Percentiles rank a stretch among this genome's conserved stretches.
These are phyloP conservation scores for Aspergillus ellipticus DNA, from an alignment of 495 filamentous ascomycete genomes.

Conservation along the genomic window DNA sequence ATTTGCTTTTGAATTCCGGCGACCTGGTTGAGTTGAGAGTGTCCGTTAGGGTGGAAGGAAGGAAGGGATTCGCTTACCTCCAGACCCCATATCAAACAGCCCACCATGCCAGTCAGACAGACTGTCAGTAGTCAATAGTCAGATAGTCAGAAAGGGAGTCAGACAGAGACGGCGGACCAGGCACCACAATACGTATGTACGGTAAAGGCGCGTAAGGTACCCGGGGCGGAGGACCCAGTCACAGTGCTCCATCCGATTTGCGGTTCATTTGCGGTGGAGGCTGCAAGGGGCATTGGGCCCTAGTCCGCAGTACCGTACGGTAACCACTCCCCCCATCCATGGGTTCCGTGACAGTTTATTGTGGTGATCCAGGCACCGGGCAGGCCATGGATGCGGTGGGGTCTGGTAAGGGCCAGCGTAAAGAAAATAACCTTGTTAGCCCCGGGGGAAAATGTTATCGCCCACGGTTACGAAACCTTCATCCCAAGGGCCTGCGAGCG, in stretches of 20 bases:
- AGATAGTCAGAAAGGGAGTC: not conserved
- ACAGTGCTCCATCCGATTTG: conserved; percentile 13
- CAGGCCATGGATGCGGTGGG: not conserved
- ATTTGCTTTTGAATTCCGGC: not conserved
- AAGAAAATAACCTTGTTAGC: not conserved
- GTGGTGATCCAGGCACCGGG: conserved; percentile 4
- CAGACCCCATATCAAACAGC: not conserved
- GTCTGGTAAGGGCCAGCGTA: not conserved
- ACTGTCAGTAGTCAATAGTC: not conserved
- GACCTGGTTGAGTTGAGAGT: not conserved
- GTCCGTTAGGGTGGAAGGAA: not conserved
- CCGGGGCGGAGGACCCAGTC: conserved; percentile 10
- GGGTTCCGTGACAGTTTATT: conserved; percentile 21
- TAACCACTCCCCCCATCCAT: conserved; percentile 9
- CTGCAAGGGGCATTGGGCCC: conserved; percentile 20
- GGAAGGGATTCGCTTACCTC: not conserved
- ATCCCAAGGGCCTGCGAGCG: not conserved
- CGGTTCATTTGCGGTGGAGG: conserved; percentile 12
- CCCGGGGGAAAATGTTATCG: not conserved
- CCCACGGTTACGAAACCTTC: not conserved
- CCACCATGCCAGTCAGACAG: not conserved
- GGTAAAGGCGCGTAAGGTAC: conserved; percentile 1
- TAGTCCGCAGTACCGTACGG: conserved; percentile 17
- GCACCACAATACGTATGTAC: conserved; percentile 1
- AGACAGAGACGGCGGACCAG: not conserved